These are phyloP conservation scores for Piper longum DNA, from an alignment of 164 flowering plant species.

Conservation along the genomic window DNA sequence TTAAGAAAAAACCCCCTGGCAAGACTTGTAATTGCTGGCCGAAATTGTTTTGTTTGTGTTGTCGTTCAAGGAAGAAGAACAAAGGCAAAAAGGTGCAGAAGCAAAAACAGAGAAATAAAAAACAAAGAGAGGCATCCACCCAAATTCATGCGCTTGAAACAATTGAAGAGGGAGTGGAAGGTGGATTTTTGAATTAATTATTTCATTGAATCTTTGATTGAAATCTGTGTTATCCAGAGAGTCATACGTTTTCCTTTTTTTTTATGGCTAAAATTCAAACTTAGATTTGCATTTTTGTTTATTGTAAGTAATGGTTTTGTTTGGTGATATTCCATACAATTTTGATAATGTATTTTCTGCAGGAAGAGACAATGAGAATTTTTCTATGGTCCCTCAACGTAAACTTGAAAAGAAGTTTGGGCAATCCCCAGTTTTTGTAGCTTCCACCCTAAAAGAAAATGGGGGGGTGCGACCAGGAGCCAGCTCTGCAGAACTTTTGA, in stretches of 20 bases:
- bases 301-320: not conserved
- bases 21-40: conserved; percentile 44
- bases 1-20: conserved; percentile 39
- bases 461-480: conserved; percentile 40
- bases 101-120: conserved; percentile 23
- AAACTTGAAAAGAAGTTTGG: conserved; percentile 56
- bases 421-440: conserved; percentile 54
- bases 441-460: conserved; percentile 40
- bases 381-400: conserved; percentile 26
- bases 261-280: too few relatives aligned
- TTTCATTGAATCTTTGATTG: not conserved
- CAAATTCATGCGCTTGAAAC: conserved; percentile 72
- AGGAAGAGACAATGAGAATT: conserved; percentile 36
- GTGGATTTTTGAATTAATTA: conserved; percentile 18
- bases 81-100: conserved; percentile 15
- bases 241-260: not conserved
- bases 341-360: conserved; percentile 3
- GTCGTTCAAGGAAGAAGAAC: conserved; percentile 58
- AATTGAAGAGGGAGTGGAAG: conserved; percentile 91
- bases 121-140: conserved; percentile 35
- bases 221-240: too few relatives aligned
- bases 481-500: conserved; percentile 39
- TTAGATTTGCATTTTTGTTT: not conserved
- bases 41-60: conserved; percentile 34
- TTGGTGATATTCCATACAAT: not conserved